phyloP scores from a whole-genome alignment of 2,329 filamentous ascomycete genomes.

The Mycosphaerella sp. region DNA sequence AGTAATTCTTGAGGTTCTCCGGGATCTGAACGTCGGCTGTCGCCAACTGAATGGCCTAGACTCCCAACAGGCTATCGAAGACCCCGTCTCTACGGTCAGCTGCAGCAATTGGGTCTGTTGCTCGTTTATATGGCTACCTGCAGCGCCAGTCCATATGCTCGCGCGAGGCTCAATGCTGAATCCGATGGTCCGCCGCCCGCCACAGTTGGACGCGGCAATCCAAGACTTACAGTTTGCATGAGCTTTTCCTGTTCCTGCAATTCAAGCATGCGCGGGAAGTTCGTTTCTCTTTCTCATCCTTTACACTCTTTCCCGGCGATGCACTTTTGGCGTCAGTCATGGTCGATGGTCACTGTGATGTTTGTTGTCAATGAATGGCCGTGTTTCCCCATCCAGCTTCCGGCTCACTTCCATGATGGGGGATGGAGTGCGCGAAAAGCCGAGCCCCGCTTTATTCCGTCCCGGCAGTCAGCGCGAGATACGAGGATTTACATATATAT shows the following conservation, averaged over 20 bases:
- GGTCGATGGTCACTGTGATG: not conserved
- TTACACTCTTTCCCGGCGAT: slow-evolving; percentile 8
- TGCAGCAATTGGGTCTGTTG: too few species aligned
- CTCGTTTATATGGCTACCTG: too few species aligned
- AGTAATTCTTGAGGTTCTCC: not conserved
- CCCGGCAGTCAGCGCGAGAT: too few species aligned
- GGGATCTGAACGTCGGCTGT: not conserved
- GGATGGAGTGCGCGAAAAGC: too few species aligned
- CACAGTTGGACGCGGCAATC: not conserved
- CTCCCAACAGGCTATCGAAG: too few species aligned
- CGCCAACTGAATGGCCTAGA: not conserved
- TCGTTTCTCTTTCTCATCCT: slow-evolving; percentile 21
- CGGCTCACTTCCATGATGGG: too few species aligned
- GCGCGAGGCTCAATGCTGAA: too few species aligned
- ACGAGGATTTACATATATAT: not conserved
- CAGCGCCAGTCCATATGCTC: too few species aligned
- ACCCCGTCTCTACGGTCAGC: too few species aligned
- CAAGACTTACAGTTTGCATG: slow-evolving; percentile 46
- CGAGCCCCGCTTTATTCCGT: too few species aligned
- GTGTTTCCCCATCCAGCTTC: not conserved
- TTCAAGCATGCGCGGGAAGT: slow-evolving; percentile 40
- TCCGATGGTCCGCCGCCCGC: too few species aligned
- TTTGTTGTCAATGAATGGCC: not conserved
- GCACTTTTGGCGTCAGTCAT: slow-evolving; percentile 1
- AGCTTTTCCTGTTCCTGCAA: slow-evolving; percentile 46